A percentile compares a stretch with the other conserved stretches of the same genome.
Evolutionary conservation across 768 basidiomycete species (phyloP).

Genomic region (Nevesoporus exiguus): DNA sequence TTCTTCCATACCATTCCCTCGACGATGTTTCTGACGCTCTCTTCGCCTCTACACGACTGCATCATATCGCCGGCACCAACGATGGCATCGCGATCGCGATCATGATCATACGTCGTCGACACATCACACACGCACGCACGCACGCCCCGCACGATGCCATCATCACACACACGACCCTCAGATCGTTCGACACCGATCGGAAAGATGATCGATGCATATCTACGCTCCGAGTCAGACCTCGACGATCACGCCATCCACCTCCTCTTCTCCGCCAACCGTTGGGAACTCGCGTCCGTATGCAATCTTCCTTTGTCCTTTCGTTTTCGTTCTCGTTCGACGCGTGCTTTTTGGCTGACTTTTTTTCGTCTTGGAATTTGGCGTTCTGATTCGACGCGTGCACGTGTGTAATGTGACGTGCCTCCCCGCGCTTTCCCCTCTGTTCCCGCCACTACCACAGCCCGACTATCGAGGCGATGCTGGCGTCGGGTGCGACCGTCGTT

Average conservation of each 20-base stretch:
- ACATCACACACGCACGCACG: too few species aligned
- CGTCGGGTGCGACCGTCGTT: conserved; percentile 66
- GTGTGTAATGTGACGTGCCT: too few species aligned
- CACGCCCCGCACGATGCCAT: too few species aligned
- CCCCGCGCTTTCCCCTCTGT: neutral
- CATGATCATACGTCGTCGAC: neutral
- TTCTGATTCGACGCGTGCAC: too few species aligned
- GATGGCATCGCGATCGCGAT: neutral
- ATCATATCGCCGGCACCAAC: too few species aligned
- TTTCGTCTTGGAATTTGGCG: too few species aligned
- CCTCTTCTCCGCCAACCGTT: conserved; percentile 94
- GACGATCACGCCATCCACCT: conserved; percentile 92
- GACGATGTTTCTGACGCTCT: neutral
- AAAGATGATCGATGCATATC: conserved; percentile 89
- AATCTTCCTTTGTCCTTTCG: neutral
- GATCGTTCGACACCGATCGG: conserved; percentile 92
- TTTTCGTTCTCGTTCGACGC: too few species aligned
- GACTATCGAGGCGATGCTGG: conserved; percentile 57
- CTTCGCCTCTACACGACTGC: neutral
- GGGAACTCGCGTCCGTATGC: conserved; percentile 80
- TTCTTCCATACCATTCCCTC: neutral
- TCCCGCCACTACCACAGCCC: conserved; percentile 36
- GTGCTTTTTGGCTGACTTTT: neutral
- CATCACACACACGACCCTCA: conserved; percentile 37
- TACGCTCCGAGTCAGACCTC: conserved; percentile 78